phyloP scores from a whole-genome alignment of 768 basidiomycete species.

The Hygrocybe coccinea region DNA sequence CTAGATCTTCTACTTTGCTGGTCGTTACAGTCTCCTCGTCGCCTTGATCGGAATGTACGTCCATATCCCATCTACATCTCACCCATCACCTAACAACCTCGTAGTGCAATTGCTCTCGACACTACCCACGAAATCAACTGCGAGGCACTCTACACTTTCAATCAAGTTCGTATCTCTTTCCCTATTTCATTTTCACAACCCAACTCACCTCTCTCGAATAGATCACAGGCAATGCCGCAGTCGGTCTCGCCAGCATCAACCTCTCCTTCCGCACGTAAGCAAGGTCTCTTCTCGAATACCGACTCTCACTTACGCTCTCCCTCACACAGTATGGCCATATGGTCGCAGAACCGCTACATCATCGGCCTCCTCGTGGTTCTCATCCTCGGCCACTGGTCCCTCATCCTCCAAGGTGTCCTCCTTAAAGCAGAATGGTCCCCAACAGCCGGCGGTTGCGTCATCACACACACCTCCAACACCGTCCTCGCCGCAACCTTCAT shows the following conservation, averaged over 20 bases:
- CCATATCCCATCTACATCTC: background rate
- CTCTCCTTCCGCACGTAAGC: slow-evolving; percentile 45
- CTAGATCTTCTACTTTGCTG: slow-evolving; percentile 68
- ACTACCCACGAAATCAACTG: slow-evolving; percentile 47
- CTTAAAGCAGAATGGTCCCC: slow-evolving; percentile 50
- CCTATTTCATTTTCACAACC: background rate
- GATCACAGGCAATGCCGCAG: slow-evolving; percentile 42
- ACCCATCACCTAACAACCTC: background rate
- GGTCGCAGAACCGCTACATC: slow-evolving; percentile 54
- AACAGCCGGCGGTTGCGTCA: slow-evolving; percentile 44
- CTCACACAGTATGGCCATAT: slow-evolving; percentile 51
- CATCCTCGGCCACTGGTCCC: slow-evolving; percentile 65
- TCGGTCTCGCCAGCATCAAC: slow-evolving; percentile 50
- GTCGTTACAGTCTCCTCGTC: slow-evolving; percentile 59
- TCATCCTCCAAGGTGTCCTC: slow-evolving; percentile 60
- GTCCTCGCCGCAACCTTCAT: slow-evolving; percentile 68
- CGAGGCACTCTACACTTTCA: slow-evolving; percentile 60
- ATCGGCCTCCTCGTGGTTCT: slow-evolving; percentile 46
- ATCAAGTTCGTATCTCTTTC: slow-evolving; percentile 36
- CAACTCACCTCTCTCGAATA: slow-evolving; percentile 1
- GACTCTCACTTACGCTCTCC: background rate
- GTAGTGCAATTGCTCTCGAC: slow-evolving; percentile 50
- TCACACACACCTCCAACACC: slow-evolving; percentile 55
- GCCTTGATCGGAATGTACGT: slow-evolving; percentile 67
- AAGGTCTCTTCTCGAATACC: background rate